Percentiles rank a stretch among this genome's conserved stretches.
These are phyloP conservation scores for Ophiostoma quercus DNA, from an alignment of 2,329 filamentous ascomycete species.

Conservation along the genomic window DNA sequence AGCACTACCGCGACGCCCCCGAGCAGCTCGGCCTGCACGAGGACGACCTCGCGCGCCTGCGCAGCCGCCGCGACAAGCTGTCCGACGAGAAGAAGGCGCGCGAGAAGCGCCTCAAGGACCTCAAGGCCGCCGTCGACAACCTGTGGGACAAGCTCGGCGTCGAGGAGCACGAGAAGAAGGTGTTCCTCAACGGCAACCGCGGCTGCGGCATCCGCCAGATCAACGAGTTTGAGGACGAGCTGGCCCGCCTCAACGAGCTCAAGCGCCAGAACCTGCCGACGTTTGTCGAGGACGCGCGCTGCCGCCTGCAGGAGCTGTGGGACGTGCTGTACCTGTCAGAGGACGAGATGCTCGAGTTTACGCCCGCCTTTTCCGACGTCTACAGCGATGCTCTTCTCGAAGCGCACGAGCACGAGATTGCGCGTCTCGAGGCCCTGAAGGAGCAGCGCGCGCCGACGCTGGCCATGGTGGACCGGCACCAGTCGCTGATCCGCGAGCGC, in stretches of 20 bases:
- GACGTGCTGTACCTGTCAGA: conserved; percentile 90
- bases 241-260: conserved; percentile 78
- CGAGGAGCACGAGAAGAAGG: conserved; percentile 74
- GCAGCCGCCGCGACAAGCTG: conserved; percentile 72
- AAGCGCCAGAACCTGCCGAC: conserved; percentile 93
- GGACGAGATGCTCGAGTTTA: conserved; percentile 98
- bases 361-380: conserved; percentile 92
- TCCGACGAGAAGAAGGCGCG: conserved; percentile 81
- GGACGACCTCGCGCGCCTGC: conserved; percentile 71
- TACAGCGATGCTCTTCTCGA: conserved; percentile 94
- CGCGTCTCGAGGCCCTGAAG: conserved; percentile 70
- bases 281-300: conserved; percentile 91
- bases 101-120: conserved; percentile 68
- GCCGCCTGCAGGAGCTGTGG: conserved; percentile 90
- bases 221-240: conserved; percentile 92
- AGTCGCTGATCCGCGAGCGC: conserved; percentile 74
- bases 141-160: conserved; percentile 86
- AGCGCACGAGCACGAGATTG: conserved; percentile 88
- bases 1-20: conserved; percentile 82
- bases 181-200: conserved; percentile 79
- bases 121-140: conserved; percentile 70
- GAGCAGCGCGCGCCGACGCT: conserved; percentile 85
- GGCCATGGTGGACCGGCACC: conserved; percentile 76
- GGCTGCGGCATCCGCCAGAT: conserved; percentile 88
- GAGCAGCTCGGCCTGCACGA: conserved; percentile 91